A percentile compares a stretch with the other conserved stretches of the same genome.
Conservation (phyloP, 257 asterid species). For the Ocimum tenuiflorum region DNA sequence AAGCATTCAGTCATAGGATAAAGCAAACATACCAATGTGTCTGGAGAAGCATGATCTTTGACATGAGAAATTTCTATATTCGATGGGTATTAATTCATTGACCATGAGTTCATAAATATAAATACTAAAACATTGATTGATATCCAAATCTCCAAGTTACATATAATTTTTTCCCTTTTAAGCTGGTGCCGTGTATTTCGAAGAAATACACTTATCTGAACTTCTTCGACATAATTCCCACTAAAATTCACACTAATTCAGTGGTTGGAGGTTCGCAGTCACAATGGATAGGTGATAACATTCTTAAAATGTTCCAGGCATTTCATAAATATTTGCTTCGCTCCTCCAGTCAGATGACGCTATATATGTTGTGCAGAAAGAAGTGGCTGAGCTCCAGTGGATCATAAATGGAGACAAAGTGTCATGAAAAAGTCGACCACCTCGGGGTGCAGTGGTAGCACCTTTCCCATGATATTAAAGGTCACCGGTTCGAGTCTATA, state of each 20-base stretch:
- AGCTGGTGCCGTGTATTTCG: not conserved
- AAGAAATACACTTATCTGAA: not conserved
- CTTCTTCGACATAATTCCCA: not conserved
- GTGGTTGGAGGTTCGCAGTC: not conserved
- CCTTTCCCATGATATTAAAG: too few species aligned
- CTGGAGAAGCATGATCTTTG: not conserved
- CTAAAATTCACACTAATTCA: not conserved
- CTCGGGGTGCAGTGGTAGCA: too few species aligned
- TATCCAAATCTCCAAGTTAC: not conserved
- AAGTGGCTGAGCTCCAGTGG: not conserved
- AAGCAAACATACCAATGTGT: conserved; percentile 8
- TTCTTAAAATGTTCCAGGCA: not conserved
- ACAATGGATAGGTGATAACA: not conserved
- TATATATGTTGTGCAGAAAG: not conserved
- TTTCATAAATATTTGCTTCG: not conserved
- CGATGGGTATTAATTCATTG: not conserved
- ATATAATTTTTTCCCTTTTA: not conserved
- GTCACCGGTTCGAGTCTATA: too few species aligned
- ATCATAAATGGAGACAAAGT: conserved; percentile 2
- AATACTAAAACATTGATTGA: not conserved
- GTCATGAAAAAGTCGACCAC: not conserved
- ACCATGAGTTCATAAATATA: not conserved
- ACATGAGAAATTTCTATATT: conserved; percentile 6
- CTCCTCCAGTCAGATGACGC: not conserved
- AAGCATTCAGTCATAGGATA: conserved; percentile 13